phyloP scores from a whole-genome alignment of 2,329 filamentous ascomycete genomes.

The Macrophomina tecta region DNA sequence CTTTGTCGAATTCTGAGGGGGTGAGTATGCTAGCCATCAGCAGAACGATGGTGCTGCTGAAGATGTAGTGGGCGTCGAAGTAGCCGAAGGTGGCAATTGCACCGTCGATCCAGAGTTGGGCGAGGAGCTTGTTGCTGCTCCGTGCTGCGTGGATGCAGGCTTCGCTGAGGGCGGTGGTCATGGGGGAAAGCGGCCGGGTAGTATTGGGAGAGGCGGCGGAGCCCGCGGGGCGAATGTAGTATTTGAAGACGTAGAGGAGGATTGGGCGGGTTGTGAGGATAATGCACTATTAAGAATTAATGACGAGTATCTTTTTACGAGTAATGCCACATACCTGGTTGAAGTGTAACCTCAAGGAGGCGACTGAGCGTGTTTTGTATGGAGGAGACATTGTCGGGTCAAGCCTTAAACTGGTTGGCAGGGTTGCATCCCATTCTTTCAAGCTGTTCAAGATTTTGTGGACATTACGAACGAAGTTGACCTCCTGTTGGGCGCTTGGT shows the following conservation, averaged over 20 bases:
- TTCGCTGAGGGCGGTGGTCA: constrained; percentile 40
- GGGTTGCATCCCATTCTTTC: constrained; percentile 46
- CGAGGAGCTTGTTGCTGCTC: constrained; percentile 34
- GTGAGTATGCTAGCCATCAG: constrained; percentile 37
- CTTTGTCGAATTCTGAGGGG: constrained; percentile 32
- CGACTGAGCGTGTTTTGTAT: constrained; percentile 22
- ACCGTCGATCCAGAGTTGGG: constrained; percentile 37
- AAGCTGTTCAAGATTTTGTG: constrained; percentile 48
- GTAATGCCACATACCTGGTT: constrained; percentile 21
- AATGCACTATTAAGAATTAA: constrained; percentile 41
- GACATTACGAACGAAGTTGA: constrained; percentile 42
- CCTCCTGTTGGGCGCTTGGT: constrained; percentile 31
- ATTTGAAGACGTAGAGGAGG: constrained; percentile 47
- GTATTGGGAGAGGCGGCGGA: constrained; percentile 23
- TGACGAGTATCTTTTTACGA: too few relatives aligned
- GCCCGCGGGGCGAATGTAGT: constrained; percentile 28
- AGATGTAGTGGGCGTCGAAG: constrained; percentile 39
- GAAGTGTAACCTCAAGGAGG: constrained; percentile 26
- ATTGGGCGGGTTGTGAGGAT: constrained; percentile 49
- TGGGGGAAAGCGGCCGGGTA: constrained; percentile 35
- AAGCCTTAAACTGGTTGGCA: constrained; percentile 44
- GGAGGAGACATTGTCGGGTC: constrained; percentile 39
- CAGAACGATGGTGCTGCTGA: constrained; percentile 36
- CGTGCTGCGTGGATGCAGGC: constrained; percentile 38
- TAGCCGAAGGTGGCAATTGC: constrained; percentile 38